These are phyloP conservation scores for Byssochlamys sp. DNA, from an alignment of 2,329 filamentous ascomycete genomes.

Conservation along the genomic window DNA sequence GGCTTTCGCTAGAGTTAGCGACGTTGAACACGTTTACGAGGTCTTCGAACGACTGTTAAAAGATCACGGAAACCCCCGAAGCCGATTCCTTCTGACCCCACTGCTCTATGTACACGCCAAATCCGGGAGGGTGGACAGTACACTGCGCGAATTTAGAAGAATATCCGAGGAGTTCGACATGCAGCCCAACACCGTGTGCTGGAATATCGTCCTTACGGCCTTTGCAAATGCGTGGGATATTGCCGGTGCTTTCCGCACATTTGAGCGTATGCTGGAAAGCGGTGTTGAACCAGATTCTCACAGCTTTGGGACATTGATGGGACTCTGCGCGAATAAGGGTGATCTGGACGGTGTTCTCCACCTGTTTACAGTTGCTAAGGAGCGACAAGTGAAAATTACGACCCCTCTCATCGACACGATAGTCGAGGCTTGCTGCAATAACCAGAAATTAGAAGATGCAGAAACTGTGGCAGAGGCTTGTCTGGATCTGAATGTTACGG, in stretches of 20 bases:
- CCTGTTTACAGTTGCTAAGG: slow-evolving; percentile 54
- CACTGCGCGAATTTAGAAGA: slow-evolving; percentile 53
- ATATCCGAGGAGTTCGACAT: slow-evolving; percentile 49
- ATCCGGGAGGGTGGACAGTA: slow-evolving; percentile 53
- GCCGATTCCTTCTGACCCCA: slow-evolving; percentile 34
- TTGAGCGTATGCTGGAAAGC: slow-evolving; percentile 49
- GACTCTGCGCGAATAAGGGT: slow-evolving; percentile 59
- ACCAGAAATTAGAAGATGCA: slow-evolving; percentile 47
- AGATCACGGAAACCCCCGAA: slow-evolving; percentile 26
- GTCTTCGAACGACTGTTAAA: slow-evolving; percentile 36
- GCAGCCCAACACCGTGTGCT: slow-evolving; percentile 51
- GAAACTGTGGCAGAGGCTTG: slow-evolving; percentile 51
- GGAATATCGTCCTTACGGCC: slow-evolving; percentile 69
- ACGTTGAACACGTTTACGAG: slow-evolving; percentile 34
- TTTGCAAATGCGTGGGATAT: slow-evolving; percentile 59
- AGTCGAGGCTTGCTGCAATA: slow-evolving; percentile 58
- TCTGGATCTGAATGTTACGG: slow-evolving; percentile 41
- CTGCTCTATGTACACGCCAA: slow-evolving; percentile 64
- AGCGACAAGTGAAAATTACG: slow-evolving; percentile 42
- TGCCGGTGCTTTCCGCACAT: slow-evolving; percentile 54
- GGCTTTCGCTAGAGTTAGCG: slow-evolving; percentile 38
- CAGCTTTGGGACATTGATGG: slow-evolving; percentile 66
- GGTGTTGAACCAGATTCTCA: slow-evolving; percentile 48
- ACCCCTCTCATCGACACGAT: slow-evolving; percentile 54
- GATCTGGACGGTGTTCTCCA: slow-evolving; percentile 61